Evolutionary conservation across 1,139 yeast genomes (phyloP).

Genomic region (Candida frijolesensis): DNA sequence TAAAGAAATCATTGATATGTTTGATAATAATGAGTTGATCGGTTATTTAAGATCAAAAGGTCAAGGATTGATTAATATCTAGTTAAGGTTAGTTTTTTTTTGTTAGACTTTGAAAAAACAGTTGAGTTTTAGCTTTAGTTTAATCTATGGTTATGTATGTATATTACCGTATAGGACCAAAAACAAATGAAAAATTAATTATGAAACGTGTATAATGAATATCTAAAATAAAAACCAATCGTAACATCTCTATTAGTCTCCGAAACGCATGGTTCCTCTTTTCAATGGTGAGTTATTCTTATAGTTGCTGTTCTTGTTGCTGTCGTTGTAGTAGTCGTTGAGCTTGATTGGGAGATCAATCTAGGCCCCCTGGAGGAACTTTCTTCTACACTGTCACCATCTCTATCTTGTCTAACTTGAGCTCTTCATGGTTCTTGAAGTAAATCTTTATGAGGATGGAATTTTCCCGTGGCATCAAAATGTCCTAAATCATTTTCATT

Average conservation of each 20-base stretch:
- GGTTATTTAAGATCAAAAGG: slow-evolving; percentile 27
- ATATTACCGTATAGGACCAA: too few species aligned
- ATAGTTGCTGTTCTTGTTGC: too few species aligned
- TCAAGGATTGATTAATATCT: slow-evolving; percentile 27
- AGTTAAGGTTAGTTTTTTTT: not conserved
- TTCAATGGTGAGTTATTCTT: too few species aligned
- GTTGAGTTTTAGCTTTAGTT: not conserved
- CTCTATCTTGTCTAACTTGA: slow-evolving; percentile 20
- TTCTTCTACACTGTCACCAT: not conserved
- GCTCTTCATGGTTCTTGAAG: slow-evolving; percentile 22
- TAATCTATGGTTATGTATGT: not conserved
- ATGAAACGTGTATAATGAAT: too few species aligned
- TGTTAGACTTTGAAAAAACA: not conserved
- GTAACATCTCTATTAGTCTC: too few species aligned
- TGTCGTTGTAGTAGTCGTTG: too few species aligned
- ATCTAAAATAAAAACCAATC: too few species aligned
- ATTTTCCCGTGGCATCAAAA: slow-evolving; percentile 70
- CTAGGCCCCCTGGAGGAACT: too few species aligned
- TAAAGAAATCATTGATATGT: slow-evolving; percentile 25
- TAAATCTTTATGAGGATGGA: slow-evolving; percentile 36
- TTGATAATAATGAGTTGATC: slow-evolving; percentile 22
- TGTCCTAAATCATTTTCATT: slow-evolving; percentile 78
- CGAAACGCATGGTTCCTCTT: too few species aligned
- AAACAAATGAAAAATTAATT: too few species aligned
- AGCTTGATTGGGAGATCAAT: too few species aligned